Evolutionary conservation across 345 rosid species (phyloP).

Genomic region (Hypericum androsaemum): DNA sequence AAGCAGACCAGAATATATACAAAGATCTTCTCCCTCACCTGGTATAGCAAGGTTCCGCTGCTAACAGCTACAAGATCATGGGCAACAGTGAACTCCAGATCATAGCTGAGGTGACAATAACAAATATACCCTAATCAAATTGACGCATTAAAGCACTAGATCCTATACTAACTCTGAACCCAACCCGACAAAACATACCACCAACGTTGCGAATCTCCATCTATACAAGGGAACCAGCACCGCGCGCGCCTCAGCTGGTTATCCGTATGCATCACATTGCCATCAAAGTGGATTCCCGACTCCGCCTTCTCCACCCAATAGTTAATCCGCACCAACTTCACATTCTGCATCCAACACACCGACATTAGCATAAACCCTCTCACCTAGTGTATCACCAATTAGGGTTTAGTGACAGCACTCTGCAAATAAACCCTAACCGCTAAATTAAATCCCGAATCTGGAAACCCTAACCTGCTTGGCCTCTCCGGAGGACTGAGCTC

Average conservation of each 20-base stretch:
- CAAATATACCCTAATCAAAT: neutral
- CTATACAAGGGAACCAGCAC: slow-evolving; percentile 95
- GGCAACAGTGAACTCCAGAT: slow-evolving; percentile 93
- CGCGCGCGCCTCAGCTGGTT: slow-evolving; percentile 91
- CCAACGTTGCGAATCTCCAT: slow-evolving; percentile 74
- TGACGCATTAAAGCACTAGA: too few species aligned
- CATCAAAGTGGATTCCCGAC: slow-evolving; percentile 82
- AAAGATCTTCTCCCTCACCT: slow-evolving; percentile 38
- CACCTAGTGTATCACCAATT: too few species aligned
- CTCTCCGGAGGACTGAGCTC: slow-evolving; percentile 44
- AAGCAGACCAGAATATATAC: neutral
- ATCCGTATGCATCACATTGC: slow-evolving; percentile 66
- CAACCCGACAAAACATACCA: slow-evolving; percentile 36
- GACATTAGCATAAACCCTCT: slow-evolving; percentile 31
- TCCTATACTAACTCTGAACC: neutral
- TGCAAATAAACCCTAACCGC: too few species aligned
- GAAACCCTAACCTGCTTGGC: slow-evolving; percentile 48
- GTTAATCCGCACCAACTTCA: slow-evolving; percentile 69
- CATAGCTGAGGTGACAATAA: slow-evolving; percentile 46
- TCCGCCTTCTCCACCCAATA: slow-evolving; percentile 87
- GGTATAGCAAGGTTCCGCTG: slow-evolving; percentile 69
- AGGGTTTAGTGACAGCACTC: too few species aligned
- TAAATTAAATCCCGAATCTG: too few species aligned
- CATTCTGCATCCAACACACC: slow-evolving; percentile 82
- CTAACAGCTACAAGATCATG: slow-evolving; percentile 86